Percentiles rank a stretch among this genome's conserved stretches.
Conservation (phyloP, 1,139 yeast species). For the Protomyces inouyei region DNA sequence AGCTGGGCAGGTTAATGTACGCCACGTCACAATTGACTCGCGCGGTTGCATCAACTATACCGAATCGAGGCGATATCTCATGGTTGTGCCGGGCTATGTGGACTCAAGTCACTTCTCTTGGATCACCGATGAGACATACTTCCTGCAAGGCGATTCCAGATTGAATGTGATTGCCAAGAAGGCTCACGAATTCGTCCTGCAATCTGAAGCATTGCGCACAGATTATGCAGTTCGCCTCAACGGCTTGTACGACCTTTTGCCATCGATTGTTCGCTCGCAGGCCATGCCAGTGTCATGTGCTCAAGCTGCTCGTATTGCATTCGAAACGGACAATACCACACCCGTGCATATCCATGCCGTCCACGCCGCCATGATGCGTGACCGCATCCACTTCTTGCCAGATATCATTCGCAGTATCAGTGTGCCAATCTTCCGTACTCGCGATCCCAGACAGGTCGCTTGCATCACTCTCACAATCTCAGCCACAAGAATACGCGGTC, state of each 20-base stretch:
- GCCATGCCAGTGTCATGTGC: slow-evolving; percentile 8
- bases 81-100: slow-evolving; percentile 8
- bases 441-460: neutral
- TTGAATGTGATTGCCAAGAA: neutral
- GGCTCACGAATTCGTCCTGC: slow-evolving; percentile 5
- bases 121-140: neutral
- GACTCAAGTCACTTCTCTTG: neutral
- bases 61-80: slow-evolving; percentile 14
- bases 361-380: slow-evolving; percentile 10
- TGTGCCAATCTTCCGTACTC: slow-evolving; percentile 13
- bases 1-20: neutral
- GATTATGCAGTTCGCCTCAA: slow-evolving; percentile 1
- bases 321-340: neutral
- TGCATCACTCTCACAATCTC: neutral
- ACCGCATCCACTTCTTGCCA: slow-evolving; percentile 18
- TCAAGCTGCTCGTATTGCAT: slow-evolving; percentile 5
- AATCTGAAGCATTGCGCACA: neutral
- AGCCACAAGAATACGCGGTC: neutral
- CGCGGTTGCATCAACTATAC: slow-evolving; percentile 18
- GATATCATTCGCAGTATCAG: slow-evolving; percentile 7
- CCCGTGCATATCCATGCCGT: slow-evolving; percentile 8
- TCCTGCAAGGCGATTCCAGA: neutral
- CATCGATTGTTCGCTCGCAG: neutral
- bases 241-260: slow-evolving; percentile 6
- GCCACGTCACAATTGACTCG: neutral